Percentiles rank a stretch among this genome's conserved stretches.
Evolutionary conservation across 106 monocot genomes (phyloP).

Genomic region (Dendrobium nobile): DNA sequence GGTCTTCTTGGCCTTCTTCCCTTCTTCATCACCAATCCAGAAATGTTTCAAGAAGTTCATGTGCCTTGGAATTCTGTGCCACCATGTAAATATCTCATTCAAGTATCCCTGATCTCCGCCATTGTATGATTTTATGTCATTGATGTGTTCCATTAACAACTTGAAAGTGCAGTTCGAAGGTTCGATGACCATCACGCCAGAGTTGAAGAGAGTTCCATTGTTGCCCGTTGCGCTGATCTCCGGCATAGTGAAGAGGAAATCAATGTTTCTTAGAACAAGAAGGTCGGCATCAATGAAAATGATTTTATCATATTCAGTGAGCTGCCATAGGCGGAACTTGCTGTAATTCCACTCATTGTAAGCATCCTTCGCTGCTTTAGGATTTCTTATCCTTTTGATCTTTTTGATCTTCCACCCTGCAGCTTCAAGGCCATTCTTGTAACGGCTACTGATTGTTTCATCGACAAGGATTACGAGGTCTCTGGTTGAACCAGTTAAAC

Average conservation of each 20-base stretch:
- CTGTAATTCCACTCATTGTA: conserved; percentile 91
- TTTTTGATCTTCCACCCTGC: conserved; percentile 69
- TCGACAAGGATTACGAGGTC: conserved; percentile 73
- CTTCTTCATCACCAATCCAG: conserved; percentile 56
- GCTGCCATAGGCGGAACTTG: conserved; percentile 83
- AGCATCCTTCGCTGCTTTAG: conserved; percentile 53
- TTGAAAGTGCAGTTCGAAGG: conserved; percentile 70
- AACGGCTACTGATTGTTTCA: conserved; percentile 40
- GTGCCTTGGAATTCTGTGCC: conserved; percentile 63
- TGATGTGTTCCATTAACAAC: conserved; percentile 62
- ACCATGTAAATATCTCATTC: conserved; percentile 79
- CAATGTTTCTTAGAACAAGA: conserved; percentile 57
- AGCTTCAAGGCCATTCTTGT: conserved; percentile 46
- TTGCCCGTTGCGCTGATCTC: conserved; percentile 72
- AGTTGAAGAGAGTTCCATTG: conserved; percentile 67
- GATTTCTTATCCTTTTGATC: conserved; percentile 70
- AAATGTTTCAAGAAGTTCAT: conserved; percentile 84
- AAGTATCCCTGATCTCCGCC: conserved; percentile 77
- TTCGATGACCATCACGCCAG: conserved; percentile 72
- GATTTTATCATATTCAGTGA: conserved; percentile 67
- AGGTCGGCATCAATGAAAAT: conserved; percentile 77
- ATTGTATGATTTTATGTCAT: conserved; percentile 67
- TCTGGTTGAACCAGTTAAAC: conserved; percentile 49
- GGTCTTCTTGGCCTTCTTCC: conserved; percentile 37
- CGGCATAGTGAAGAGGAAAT: conserved; percentile 57